Percentiles rank a stretch among this genome's conserved stretches.
Conservation (phyloP, 768 basidiomycete species). For the Termitomyces sp. region DNA sequence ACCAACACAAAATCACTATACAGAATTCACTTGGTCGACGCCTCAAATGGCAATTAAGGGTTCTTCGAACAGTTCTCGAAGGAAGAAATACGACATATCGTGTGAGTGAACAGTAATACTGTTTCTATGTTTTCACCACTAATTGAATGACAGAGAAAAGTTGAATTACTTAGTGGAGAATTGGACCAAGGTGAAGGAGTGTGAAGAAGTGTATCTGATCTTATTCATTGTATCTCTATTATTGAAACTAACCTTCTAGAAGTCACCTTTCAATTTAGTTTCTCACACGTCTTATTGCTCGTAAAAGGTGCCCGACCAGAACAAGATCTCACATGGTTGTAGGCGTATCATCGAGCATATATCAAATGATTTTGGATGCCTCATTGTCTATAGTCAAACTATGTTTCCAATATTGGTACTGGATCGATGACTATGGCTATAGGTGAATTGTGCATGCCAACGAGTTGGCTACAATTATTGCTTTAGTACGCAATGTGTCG, state of each 20-base stretch:
- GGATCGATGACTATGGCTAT: background rate
- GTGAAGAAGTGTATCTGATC: conserved; percentile 20
- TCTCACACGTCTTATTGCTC: conserved; percentile 35
- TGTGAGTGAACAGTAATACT: conserved; percentile 31
- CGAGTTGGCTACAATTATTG: background rate
- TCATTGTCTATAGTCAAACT: background rate
- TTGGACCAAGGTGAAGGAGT: conserved; percentile 60
- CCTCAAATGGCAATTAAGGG: conserved; percentile 65
- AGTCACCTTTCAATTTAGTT: background rate
- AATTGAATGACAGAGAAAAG: conserved; percentile 41
- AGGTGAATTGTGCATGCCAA: background rate
- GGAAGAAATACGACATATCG: conserved; percentile 62
- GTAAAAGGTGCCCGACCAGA: conserved; percentile 74
- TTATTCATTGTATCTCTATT: conserved; percentile 2
- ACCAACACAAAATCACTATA: conserved; percentile 39
- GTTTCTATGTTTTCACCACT: conserved; percentile 1
- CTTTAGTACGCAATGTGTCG: background rate
- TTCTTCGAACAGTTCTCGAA: conserved; percentile 58
- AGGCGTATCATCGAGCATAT: conserved; percentile 80
- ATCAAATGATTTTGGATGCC: conserved; percentile 23
- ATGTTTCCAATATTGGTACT: background rate
- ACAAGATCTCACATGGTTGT: conserved; percentile 47
- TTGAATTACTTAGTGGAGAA: conserved; percentile 54
- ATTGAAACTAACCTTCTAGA: conserved; percentile 12
- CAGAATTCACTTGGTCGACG: conserved; percentile 44